Evolutionary conservation across 441 rosid species (phyloP).

Genomic region (Viola pubescens): DNA sequence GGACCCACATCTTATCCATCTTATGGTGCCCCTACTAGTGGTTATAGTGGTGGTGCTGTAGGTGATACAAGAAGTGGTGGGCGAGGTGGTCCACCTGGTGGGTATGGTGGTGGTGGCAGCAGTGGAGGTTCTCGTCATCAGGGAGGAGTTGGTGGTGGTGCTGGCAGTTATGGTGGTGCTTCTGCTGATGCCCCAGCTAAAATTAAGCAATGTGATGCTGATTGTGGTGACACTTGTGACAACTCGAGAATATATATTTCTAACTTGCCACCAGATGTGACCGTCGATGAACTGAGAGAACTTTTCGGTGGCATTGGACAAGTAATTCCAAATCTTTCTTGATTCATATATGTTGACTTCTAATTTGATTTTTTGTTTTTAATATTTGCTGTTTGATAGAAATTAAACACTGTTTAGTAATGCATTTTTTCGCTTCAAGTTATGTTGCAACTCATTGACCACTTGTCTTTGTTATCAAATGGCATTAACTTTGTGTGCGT

Average conservation of each 20-base stretch:
- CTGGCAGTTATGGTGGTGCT: slow-evolving; percentile 37
- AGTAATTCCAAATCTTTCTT: slow-evolving; percentile 43
- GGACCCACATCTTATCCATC: slow-evolving; percentile 62
- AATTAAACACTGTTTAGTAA: not conserved
- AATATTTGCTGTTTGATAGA: not conserved
- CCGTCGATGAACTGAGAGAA: slow-evolving; percentile 68
- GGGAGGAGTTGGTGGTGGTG: slow-evolving; percentile 39
- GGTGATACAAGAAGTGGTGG: slow-evolving; percentile 48
- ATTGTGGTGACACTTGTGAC: slow-evolving; percentile 78
- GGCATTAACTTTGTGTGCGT: not conserved
- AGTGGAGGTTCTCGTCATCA: slow-evolving; percentile 49
- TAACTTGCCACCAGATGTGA: slow-evolving; percentile 89
- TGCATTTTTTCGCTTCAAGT: too few species aligned
- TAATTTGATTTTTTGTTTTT: not conserved
- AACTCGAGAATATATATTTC: slow-evolving; percentile 89
- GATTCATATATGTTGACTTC: not conserved
- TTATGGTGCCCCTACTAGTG: slow-evolving; percentile 58
- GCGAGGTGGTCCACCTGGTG: slow-evolving; percentile 46
- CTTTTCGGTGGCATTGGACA: slow-evolving; percentile 98
- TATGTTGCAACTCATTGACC: too few species aligned
- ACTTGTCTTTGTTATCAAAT: not conserved
- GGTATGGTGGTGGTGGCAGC: slow-evolving; percentile 38
- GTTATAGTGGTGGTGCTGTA: slow-evolving; percentile 47
- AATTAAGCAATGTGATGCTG: slow-evolving; percentile 81
- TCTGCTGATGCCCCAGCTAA: slow-evolving; percentile 37